Conservation (phyloP, 208 protist genomes). For the Leishmania mexicana region DNA sequence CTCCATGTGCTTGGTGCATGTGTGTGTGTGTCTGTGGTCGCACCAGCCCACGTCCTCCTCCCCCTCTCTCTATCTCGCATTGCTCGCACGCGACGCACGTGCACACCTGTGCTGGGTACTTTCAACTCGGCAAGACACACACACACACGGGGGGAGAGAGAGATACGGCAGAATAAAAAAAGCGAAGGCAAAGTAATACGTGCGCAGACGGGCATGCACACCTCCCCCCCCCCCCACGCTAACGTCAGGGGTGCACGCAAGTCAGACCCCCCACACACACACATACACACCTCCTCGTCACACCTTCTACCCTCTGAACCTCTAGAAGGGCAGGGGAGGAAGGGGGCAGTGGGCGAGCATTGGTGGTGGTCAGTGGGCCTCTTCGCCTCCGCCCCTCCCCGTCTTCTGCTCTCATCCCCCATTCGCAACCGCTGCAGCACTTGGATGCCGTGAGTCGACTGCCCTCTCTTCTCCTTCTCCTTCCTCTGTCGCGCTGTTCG, state of each 20-base stretch:
- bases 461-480: neutral
- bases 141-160: neutral
- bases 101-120: too few species aligned
- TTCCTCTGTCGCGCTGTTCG: neutral
- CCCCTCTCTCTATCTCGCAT: too few species aligned
- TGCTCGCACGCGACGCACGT: too few species aligned
- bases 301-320: too few species aligned
- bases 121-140: neutral
- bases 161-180: neutral
- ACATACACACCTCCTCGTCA: too few species aligned
- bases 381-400: neutral
- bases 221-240: neutral
- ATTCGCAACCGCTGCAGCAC: neutral
- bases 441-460: neutral
- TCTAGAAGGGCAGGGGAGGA: neutral
- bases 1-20: neutral
- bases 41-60: too few species aligned
- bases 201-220: neutral
- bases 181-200: too few species aligned
- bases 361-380: neutral
- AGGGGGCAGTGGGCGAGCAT: neutral
- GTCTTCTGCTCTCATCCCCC: neutral
- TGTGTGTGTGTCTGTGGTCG: neutral
- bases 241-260: too few species aligned
- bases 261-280: too few species aligned